Evolutionary conservation across 106 monocot species (phyloP).

Genomic region (Acorus gramineus): DNA sequence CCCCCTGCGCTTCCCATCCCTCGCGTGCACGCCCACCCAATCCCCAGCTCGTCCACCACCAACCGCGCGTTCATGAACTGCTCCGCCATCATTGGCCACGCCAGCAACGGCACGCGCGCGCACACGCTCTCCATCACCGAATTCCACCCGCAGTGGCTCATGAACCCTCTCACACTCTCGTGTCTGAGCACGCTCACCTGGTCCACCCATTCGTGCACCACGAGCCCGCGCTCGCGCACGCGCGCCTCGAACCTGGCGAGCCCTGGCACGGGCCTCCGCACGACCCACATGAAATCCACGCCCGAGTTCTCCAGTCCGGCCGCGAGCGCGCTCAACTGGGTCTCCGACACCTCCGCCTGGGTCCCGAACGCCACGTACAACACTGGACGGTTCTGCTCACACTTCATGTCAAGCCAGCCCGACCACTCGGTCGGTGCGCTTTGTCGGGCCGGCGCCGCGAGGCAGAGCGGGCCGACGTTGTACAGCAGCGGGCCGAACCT

Average conservation of each 20-base stretch:
- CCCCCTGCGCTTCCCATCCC: background rate
- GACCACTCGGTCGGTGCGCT: background rate
- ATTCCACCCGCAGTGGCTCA: too few species aligned
- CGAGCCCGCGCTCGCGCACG: too few species aligned
- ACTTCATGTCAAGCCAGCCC: background rate
- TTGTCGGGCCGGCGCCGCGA: background rate
- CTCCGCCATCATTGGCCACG: too few species aligned
- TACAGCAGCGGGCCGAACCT: background rate
- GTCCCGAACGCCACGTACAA: background rate
- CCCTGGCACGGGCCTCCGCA: background rate
- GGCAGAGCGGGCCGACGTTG: constrained; percentile 1
- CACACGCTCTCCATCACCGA: too few species aligned
- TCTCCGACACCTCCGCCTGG: background rate
- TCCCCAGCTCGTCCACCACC: background rate
- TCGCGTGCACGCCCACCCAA: background rate
- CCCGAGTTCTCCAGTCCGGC: background rate
- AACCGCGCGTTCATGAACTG: too few species aligned
- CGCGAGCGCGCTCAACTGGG: background rate
- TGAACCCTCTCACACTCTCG: too few species aligned
- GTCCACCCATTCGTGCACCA: too few species aligned
- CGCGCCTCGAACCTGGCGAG: too few species aligned
- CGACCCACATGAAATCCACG: constrained; percentile 1
- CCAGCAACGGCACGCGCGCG: too few species aligned
- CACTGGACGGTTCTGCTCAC: background rate
- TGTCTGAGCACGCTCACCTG: too few species aligned